phyloP scores from a whole-genome alignment of 2,329 filamentous ascomycete species.

The Teratosphaeria epicoccoides region DNA sequence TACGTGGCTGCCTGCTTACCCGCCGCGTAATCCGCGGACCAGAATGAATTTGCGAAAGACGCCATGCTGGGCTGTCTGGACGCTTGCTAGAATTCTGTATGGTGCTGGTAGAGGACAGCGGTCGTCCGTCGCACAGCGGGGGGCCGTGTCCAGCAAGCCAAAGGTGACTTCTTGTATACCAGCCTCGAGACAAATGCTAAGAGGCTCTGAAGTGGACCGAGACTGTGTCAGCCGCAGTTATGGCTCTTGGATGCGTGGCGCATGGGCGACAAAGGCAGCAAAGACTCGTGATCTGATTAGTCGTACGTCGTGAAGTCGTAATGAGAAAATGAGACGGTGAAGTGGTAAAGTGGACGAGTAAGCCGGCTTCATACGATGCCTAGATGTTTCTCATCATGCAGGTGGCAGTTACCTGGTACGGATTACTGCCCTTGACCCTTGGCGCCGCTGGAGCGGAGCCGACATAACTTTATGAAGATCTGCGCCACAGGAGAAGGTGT shows the following conservation, averaged over 20 bases:
- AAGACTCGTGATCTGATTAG: not conserved
- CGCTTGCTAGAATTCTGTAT: not conserved
- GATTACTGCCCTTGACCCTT: too few species aligned
- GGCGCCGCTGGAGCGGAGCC: too few species aligned
- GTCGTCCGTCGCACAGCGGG: not conserved
- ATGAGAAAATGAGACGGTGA: too few species aligned
- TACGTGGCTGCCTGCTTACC: slow-evolving; percentile 41
- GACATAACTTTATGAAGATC: too few species aligned
- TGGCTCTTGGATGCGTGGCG: not conserved
- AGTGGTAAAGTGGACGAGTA: too few species aligned
- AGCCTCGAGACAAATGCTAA: not conserved
- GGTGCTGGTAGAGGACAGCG: not conserved
- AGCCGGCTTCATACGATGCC: too few species aligned
- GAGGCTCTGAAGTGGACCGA: not conserved
- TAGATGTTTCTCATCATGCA: too few species aligned
- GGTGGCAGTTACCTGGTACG: too few species aligned
- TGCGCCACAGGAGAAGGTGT: not conserved
- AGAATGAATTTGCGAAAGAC: slow-evolving; percentile 91
- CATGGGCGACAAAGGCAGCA: not conserved
- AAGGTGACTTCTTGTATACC: not conserved
- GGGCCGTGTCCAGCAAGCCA: not conserved
- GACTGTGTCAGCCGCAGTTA: not conserved
- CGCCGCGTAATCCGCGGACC: slow-evolving; percentile 95
- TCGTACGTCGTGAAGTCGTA: not conserved
- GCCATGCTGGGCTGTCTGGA: slow-evolving; percentile 47